These are phyloP conservation scores for Gaeumannomyces tritici DNA, from an alignment of 2,329 filamentous ascomycete genomes.

Conservation along the genomic window DNA sequence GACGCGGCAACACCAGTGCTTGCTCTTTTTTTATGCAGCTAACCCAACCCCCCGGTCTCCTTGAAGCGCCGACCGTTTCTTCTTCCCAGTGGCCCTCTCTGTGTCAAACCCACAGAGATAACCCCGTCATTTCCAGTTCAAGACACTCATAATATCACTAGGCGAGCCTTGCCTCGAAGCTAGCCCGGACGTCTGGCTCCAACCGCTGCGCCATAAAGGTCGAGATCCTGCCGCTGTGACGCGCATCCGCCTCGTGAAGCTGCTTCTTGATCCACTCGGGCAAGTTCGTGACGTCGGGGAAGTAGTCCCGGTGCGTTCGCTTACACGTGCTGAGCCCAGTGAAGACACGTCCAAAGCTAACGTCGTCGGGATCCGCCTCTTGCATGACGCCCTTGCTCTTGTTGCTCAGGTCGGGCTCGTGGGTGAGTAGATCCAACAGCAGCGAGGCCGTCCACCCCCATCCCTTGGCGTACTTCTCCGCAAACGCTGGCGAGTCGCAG, in stretches of 20 bases:
- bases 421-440: slow-evolving; percentile 81
- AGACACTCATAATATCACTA: neutral
- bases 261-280: slow-evolving; percentile 77
- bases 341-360: slow-evolving; percentile 90
- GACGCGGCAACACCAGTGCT: neutral
- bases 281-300: slow-evolving; percentile 73
- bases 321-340: slow-evolving; percentile 89
- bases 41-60: neutral
- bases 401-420: slow-evolving; percentile 62
- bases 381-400: slow-evolving; percentile 64
- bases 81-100: neutral
- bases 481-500: slow-evolving; percentile 76
- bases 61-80: neutral
- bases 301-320: slow-evolving; percentile 65
- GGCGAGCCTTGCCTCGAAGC: neutral
- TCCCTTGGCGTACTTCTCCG: slow-evolving; percentile 72
- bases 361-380: slow-evolving; percentile 88
- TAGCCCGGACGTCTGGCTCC: slow-evolving; percentile 15
- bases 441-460: slow-evolving; percentile 87
- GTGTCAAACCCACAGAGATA: neutral
- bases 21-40: neutral
- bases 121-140: neutral
- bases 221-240: slow-evolving; percentile 61
- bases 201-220: slow-evolving; percentile 65
- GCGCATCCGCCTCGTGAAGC: slow-evolving; percentile 66